phyloP scores from a whole-genome alignment of 2,329 filamentous ascomycete genomes.

The Alternaria sp. region DNA sequence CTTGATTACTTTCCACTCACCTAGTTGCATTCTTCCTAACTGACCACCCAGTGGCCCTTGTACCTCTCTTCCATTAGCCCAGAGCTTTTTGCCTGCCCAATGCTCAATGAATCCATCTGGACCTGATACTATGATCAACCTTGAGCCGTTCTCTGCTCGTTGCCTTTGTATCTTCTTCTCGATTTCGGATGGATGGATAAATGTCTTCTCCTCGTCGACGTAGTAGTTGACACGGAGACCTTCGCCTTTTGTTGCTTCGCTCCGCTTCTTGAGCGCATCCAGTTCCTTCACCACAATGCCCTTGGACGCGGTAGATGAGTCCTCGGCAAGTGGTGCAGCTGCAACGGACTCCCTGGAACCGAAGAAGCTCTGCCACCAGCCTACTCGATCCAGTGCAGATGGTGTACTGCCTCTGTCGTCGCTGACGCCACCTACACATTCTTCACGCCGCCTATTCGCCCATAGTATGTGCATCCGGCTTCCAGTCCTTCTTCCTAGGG shows the following conservation, averaged over 20 bases:
- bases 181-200: slow-evolving; percentile 60
- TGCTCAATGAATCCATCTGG: slow-evolving; percentile 87
- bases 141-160: slow-evolving; percentile 55
- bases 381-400: slow-evolving; percentile 14
- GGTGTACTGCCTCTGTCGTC: slow-evolving; percentile 45
- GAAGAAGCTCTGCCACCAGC: slow-evolving; percentile 40
- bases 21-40: slow-evolving; percentile 65
- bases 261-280: slow-evolving; percentile 10
- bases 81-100: slow-evolving; percentile 81
- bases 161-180: slow-evolving; percentile 29
- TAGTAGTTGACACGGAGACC: slow-evolving; percentile 70
- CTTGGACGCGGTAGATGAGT: slow-evolving; percentile 19
- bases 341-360: slow-evolving; percentile 19
- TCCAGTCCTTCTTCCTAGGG: slow-evolving; percentile 59
- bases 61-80: slow-evolving; percentile 72
- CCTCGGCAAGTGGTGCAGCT: slow-evolving; percentile 7
- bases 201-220: slow-evolving; percentile 78
- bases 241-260: slow-evolving; percentile 21
- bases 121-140: slow-evolving; percentile 83
- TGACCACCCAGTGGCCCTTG: slow-evolving; percentile 78
- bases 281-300: slow-evolving; percentile 44
- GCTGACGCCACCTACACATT: slow-evolving; percentile 68
- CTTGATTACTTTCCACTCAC: slow-evolving; percentile 66
- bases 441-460: slow-evolving; percentile 73
- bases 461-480: slow-evolving; percentile 74